Percentiles rank a stretch among this genome's conserved stretches.
Conservation (phyloP, 345 rosid genomes). For the Gossypium australe region DNA sequence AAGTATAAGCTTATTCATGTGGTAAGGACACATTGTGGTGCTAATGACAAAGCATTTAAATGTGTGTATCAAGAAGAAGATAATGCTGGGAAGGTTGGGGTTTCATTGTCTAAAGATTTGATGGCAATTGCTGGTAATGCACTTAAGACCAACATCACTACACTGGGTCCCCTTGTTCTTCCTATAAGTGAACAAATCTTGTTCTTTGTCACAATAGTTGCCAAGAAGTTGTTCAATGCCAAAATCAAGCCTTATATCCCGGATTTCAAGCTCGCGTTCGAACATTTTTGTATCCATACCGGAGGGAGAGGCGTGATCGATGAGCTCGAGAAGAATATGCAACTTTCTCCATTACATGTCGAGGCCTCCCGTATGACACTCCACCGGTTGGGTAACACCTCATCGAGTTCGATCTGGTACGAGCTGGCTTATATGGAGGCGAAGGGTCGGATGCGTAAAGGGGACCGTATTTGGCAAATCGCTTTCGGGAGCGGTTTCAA, state of each 20-base stretch:
- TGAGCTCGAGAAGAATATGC: not conserved
- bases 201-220: not conserved
- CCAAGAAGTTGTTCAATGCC: not conserved
- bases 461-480: not conserved
- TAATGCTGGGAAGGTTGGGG: not conserved
- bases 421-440: not conserved
- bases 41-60: not conserved
- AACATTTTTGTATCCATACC: not conserved
- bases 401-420: not conserved
- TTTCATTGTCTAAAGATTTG: not conserved
- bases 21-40: not conserved
- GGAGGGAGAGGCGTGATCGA: not conserved
- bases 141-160: not conserved
- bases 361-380: not conserved
- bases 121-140: not conserved
- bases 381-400: not conserved
- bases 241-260: not conserved
- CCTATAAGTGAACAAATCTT: not conserved
- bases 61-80: not conserved
- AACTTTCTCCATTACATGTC: not conserved
- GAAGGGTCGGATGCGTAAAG: not conserved
- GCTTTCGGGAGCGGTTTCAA: not conserved
- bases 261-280: not conserved
- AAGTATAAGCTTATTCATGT: not conserved
- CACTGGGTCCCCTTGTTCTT: not conserved